Percentiles rank a stretch among this genome's conserved stretches.
Conservation (phyloP, 1,139 yeast species). For the Suhomyces choctaworum region DNA sequence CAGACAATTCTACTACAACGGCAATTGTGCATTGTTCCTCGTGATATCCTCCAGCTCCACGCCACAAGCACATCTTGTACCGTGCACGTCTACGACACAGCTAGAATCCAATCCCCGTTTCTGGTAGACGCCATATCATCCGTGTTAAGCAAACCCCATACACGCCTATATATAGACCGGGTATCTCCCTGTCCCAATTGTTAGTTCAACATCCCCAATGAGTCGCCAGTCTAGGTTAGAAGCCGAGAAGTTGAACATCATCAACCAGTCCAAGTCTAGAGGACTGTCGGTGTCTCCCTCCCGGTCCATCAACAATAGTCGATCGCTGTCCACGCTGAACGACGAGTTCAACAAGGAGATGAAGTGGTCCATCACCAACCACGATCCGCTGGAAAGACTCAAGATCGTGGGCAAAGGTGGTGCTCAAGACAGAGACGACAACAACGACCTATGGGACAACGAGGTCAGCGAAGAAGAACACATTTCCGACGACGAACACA, state of each 20-base stretch:
- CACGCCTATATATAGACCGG: no score
- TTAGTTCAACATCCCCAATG: no score
- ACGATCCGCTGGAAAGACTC: slow-evolving; percentile 59
- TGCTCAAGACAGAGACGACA: slow-evolving; percentile 21
- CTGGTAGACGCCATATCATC: no score
- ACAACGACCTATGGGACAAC: slow-evolving; percentile 35
- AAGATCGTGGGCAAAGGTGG: slow-evolving; percentile 14
- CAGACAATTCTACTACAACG: no score
- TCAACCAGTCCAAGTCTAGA: slow-evolving; percentile 41
- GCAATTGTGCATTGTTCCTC: no score
- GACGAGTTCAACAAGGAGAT: slow-evolving; percentile 42
- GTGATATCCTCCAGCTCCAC: no score
- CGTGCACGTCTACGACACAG: no score
- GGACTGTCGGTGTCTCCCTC: slow-evolving; percentile 45
- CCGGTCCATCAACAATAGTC: slow-evolving; percentile 27
- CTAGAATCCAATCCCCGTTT: no score
- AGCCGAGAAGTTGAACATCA: slow-evolving; percentile 46
- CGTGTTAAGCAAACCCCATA: no score
- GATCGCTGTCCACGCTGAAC: slow-evolving; percentile 41
- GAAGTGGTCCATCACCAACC: slow-evolving; percentile 51
- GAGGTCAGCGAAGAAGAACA: slow-evolving; percentile 65
- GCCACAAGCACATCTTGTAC: no score
- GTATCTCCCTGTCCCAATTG: no score
- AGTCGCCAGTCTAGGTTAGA: slow-evolving; percentile 43
- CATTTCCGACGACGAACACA: slow-evolving; percentile 60